Base-by-base conservation (phyloP, 805 yeast species). In the Sporopachydermia lactativora region DNA sequence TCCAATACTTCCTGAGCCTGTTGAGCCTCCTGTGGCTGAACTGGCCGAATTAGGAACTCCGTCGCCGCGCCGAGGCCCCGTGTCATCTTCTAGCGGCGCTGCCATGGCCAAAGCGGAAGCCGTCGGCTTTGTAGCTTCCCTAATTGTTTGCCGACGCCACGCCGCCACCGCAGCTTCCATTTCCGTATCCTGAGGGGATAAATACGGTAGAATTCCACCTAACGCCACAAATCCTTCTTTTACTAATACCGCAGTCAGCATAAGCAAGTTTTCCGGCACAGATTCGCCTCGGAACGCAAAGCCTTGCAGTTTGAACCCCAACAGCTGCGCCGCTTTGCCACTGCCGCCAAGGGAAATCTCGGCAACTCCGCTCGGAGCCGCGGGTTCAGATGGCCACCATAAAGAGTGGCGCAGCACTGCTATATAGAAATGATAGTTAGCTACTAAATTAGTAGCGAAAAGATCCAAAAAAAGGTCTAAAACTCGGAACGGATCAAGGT, bases 41-140 rank as follows among this genome's bases (percentile, higher is more conserved):
- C n/a, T n/a, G n/a, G n/a, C n/a, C n/a, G n/a, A n/a, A n/a, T n/a
- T n/a, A n/a, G n/a, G n/a, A n/a, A n/a, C n/a, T n/a, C n/a, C n/a
- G n/a, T n/a, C n/a, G n/a, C n/a, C n/a, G n/a, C n/a, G n/a, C n/a
- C n/a, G n/a, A n/a, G n/a, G n/a, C n/a, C n/a, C n/a, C n/a, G n/a
- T n/a, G 28, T 80, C 89, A 34, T 73, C 76, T 3, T 68, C 65
- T 34, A 88, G 62, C 0, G 95, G 94, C 5, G 92, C 92, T 4
- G 96, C 95, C 49, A 86, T 55, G 0, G 96, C 92, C 39, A 88
- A 60, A 0, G 95, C 94, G 45, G 80, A 82, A 0, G 83, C 79
- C 17, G 73, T 68, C 0, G 88, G 79, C 45, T 65, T 64, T 49
- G 67, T 64, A 0, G 81, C 72, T 43, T 74, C 70, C 8, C 73